Evolutionary conservation across 2,329 filamentous ascomycete genomes (phyloP).

Genomic region (Fusarium gaditjirri): DNA sequence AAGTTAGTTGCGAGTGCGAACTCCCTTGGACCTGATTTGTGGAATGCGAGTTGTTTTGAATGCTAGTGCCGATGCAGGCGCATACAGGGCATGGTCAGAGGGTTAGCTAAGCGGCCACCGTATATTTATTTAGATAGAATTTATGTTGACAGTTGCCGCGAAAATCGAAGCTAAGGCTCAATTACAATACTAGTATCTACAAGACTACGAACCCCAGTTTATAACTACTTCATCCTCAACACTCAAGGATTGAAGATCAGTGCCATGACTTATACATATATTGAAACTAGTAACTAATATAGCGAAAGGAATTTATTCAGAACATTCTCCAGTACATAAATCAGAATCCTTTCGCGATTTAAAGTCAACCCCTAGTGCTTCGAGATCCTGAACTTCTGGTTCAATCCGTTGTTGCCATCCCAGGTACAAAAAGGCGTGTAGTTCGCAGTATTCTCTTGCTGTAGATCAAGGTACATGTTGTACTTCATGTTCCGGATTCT

Average conservation of each 20-base stretch:
- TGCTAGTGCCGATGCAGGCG: no score
- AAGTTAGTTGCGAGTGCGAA: fast-evolving
- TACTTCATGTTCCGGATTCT: not conserved
- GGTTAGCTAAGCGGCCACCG: no score
- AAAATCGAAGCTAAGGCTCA: no score
- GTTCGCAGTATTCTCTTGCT: fast-evolving
- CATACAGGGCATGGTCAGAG: no score
- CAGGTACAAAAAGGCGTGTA: not conserved
- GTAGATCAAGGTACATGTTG: fast-evolving
- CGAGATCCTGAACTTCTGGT: not conserved
- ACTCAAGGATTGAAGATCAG: not conserved
- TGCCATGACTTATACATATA: not conserved
- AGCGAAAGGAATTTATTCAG: not conserved
- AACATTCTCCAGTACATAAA: not conserved
- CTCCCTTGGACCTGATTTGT: not conserved
- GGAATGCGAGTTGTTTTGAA: no score
- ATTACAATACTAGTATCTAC: no score
- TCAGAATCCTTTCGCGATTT: not conserved
- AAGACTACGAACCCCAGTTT: no score
- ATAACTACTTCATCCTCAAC: no score
- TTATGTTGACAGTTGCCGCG: no score
- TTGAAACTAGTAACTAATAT: fast-evolving
- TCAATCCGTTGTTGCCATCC: not conserved
- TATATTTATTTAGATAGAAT: no score
- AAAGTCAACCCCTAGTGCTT: not conserved